Evolutionary conservation across 2,329 filamentous ascomycete species (phyloP).

Genomic region (Nakataea oryzae): DNA sequence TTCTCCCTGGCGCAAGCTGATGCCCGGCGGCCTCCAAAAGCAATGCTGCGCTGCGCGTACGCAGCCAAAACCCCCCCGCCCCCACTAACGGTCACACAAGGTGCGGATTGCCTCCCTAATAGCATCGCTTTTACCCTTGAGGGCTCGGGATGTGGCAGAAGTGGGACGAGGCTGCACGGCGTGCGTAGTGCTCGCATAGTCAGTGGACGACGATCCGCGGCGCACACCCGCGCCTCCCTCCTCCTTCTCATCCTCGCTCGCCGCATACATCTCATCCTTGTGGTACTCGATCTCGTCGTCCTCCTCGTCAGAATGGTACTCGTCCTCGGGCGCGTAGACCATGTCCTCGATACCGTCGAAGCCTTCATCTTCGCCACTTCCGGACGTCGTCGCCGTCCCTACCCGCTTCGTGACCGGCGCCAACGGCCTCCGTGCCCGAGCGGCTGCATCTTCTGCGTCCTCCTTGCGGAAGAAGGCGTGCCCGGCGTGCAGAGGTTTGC

Average conservation of each 20-base stretch:
- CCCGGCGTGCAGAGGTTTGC: conserved; percentile 31
- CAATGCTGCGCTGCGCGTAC: background rate
- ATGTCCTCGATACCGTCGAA: conserved; percentile 6
- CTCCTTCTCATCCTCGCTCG: background rate
- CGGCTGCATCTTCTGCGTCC: background rate
- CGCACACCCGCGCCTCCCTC: too few relatives aligned
- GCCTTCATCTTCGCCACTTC: conserved; percentile 6
- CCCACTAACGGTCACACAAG: background rate
- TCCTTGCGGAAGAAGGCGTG: conserved; percentile 39
- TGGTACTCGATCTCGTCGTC: conserved; percentile 13
- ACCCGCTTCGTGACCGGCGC: background rate
- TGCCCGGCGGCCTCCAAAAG: background rate
- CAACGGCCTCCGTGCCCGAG: background rate
- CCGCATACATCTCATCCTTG: conserved; percentile 10
- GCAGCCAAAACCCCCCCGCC: too few relatives aligned
- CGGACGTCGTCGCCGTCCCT: background rate
- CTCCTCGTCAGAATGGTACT: conserved; percentile 10
- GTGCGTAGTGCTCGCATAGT: background rate
- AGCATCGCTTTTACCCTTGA: background rate
- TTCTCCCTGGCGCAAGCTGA: background rate
- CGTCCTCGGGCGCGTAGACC: conserved; percentile 12
- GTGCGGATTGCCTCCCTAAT: too few relatives aligned
- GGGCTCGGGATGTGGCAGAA: background rate
- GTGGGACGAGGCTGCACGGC: background rate
- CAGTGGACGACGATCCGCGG: background rate